Percentiles rank a stretch among this genome's conserved stretches.
Evolutionary conservation across 2,329 filamentous ascomycete species (phyloP).

Genomic region (Paraphaeosphaeria minitans): DNA sequence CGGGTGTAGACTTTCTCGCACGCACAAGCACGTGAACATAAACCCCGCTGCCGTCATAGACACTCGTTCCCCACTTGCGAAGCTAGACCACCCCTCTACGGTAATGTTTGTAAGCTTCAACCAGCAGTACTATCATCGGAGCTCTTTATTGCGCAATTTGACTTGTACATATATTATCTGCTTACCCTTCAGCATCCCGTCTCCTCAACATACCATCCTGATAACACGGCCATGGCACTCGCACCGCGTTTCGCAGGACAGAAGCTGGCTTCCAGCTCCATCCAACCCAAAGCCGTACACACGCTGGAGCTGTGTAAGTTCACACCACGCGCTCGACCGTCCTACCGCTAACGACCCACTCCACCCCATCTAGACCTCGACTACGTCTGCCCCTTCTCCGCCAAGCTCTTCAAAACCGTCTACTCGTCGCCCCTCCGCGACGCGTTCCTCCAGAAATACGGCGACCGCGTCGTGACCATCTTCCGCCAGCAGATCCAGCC

Average conservation of each 20-base stretch:
- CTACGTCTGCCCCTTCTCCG: conserved; percentile 84
- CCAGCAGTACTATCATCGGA: conserved; percentile 19
- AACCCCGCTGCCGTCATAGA: conserved; percentile 31
- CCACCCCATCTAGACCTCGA: conserved; percentile 69
- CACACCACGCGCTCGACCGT: neutral
- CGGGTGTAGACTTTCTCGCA: too few species aligned
- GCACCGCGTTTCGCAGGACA: conserved; percentile 78
- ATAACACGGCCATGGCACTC: conserved; percentile 65
- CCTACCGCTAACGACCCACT: neutral
- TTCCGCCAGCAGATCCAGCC: conserved; percentile 93
- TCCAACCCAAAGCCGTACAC: conserved; percentile 54
- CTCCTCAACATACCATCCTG: too few species aligned
- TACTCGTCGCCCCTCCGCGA: conserved; percentile 67
- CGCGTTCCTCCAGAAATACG: conserved; percentile 66
- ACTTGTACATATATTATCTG: neutral
- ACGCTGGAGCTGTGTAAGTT: conserved; percentile 59
- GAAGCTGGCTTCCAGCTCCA: conserved; percentile 59
- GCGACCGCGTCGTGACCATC: conserved; percentile 70
- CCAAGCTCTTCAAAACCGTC: conserved; percentile 78
- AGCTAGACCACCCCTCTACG: conserved; percentile 24
- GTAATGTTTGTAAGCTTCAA: neutral
- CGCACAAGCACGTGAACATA: conserved; percentile 5
- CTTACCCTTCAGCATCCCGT: neutral
- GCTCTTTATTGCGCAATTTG: conserved; percentile 18
- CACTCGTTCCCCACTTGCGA: conserved; percentile 13